Base-by-base conservation (phyloP, 2,329 filamentous ascomycete species). In the Scortechinia acanthostroma region DNA sequence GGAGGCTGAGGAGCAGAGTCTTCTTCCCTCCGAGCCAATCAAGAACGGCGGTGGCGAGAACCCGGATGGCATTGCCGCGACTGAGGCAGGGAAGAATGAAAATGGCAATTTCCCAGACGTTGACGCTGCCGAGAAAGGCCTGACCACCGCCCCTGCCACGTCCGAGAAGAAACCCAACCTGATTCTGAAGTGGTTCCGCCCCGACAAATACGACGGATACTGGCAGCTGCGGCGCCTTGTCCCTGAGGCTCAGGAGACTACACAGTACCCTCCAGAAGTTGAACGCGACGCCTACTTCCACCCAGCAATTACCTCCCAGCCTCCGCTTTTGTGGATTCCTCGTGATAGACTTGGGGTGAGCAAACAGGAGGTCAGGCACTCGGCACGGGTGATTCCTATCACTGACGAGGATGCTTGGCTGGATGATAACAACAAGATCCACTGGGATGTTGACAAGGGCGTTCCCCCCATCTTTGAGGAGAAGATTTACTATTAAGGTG, bases 311-410 rank as follows among this genome's bases (percentile, higher is more conserved):
- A 76, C 62, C 20, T 71, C 77, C 49, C 52, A 72, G 52, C 63
- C 76, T 1, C 86, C 87, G 2, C 66, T 88, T 22, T 70, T 95
- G n/a, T 95, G 90, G 90, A 86, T 95, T 45, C 88, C 90, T 0
- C 72, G 77, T 47, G 90, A 95, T 55, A 65, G 74, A 1, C 76
- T 81, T 20, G 86, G 88, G 6, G 77, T 95, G 35, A 88, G 82
- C 45, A 73, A 73, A 54, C 86, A 94, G 58, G 90, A 95, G 62
- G 72, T 93, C 45, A 71, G 71, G 13, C 86, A 93, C 54, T 86
- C 86, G 1, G 70, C 70, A 52, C 78, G 76, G 54, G 75, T 87
- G 22, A 86, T 89, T 22, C 78, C 83, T 1, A 91, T 94, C 51
- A 91, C 86, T 0, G 89, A 95, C 52, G 85, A 88, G 52, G 85